Conservation (phyloP, 2,329 filamentous ascomycete species). For the Verticillium nonalfalfae region DNA sequence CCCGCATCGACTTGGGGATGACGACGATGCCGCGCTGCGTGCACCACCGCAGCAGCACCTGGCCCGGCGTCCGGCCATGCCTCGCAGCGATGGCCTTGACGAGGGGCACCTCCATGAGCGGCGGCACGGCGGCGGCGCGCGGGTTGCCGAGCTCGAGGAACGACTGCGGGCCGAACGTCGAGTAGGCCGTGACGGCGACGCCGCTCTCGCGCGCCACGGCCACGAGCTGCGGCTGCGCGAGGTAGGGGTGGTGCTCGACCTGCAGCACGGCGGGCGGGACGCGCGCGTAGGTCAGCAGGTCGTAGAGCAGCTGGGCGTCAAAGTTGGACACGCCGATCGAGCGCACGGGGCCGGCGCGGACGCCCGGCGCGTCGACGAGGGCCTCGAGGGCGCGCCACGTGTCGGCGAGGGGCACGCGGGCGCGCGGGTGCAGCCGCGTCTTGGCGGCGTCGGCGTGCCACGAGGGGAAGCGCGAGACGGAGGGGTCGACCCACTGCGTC, state of each 20-base stretch:
- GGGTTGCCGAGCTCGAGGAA: constrained; percentile 23
- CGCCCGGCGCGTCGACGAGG: constrained; percentile 27
- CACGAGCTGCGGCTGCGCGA: constrained; percentile 51
- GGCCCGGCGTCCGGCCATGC: constrained; percentile 52
- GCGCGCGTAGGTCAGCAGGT: constrained; percentile 53
- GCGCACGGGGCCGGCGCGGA: constrained; percentile 41
- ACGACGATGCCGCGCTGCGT: constrained; percentile 58
- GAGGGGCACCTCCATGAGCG: constrained; percentile 21
- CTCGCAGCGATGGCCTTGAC: constrained; percentile 47
- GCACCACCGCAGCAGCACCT: constrained; percentile 61
- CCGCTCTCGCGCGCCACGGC: constrained; percentile 47
- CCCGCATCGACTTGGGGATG: constrained; percentile 56
- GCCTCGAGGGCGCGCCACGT: constrained; percentile 59
- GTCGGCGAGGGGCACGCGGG: constrained; percentile 37
- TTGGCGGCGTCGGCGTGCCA: constrained; percentile 35
- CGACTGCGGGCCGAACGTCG: constrained; percentile 53
- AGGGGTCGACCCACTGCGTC: constrained; percentile 34
- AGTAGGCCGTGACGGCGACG: constrained; percentile 58
- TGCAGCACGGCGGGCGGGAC: constrained; percentile 50
- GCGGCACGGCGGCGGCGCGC: constrained; percentile 15
- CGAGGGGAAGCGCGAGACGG: constrained; percentile 29
- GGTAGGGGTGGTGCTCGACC: constrained; percentile 65
- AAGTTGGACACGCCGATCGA: constrained; percentile 58
- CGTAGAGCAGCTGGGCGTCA: constrained; percentile 48
- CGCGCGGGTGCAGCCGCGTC: constrained; percentile 26